Percentiles rank a stretch among this genome's conserved stretches.
phyloP scores from a whole-genome alignment of 108 stramenopile genomes.

The Discostella stelligeroides region DNA sequence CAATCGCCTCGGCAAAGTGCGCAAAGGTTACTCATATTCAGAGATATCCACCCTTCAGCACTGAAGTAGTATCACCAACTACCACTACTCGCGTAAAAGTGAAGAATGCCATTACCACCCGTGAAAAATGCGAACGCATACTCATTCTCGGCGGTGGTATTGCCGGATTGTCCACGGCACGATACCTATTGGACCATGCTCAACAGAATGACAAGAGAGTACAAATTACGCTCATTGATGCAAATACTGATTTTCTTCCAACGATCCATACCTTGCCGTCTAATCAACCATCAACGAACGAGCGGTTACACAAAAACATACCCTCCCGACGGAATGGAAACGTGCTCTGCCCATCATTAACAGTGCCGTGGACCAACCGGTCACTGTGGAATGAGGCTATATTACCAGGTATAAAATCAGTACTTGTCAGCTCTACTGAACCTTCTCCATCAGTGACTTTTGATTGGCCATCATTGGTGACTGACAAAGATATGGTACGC shows the following conservation, averaged over 20 bases:
- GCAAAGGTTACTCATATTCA: background rate
- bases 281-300: background rate
- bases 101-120: background rate
- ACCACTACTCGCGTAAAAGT: background rate
- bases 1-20: background rate
- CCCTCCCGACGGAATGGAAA: slow-evolving; percentile 47
- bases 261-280: background rate
- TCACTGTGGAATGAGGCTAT: slow-evolving; percentile 34
- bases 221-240: slow-evolving; percentile 36
- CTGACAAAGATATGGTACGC: slow-evolving; percentile 27
- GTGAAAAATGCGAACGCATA: slow-evolving; percentile 14
- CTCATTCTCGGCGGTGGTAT: slow-evolving; percentile 47
- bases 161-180: slow-evolving; percentile 37
- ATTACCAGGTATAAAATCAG: slow-evolving; percentile 25
- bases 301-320: slow-evolving; percentile 20
- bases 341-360: slow-evolving; percentile 41
- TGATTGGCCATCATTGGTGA: slow-evolving; percentile 24
- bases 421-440: background rate
- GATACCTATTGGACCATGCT: slow-evolving; percentile 29
- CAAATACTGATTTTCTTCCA: slow-evolving; percentile 10
- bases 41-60: background rate
- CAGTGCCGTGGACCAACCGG: slow-evolving; percentile 32
- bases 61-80: too few species aligned
- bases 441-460: slow-evolving; percentile 23
- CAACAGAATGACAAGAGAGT: slow-evolving; percentile 1